Base-by-base conservation (phyloP, 176 grass and related monocot genomes). In the Oryza glaberrima region DNA sequence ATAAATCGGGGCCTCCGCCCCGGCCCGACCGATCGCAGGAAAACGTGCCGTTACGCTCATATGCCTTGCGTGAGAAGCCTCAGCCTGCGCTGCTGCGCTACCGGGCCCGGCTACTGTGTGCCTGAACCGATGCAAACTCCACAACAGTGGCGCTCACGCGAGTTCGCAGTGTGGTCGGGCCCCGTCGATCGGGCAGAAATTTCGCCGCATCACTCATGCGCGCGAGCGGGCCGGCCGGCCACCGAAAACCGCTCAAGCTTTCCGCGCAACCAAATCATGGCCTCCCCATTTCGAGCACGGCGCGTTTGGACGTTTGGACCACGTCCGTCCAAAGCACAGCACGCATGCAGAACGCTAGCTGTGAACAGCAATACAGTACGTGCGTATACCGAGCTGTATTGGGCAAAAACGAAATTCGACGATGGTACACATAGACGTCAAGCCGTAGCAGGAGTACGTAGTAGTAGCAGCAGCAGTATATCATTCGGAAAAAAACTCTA, bases 401-500 rank as follows among this genome's bases (percentile, higher is more conserved):
- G 34, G 16, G 11, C 80, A 72, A 6, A 43, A 14, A 58, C 17
- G 47, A 34, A 35, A 72, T 72, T 16, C 9, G 5, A 51, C 6
- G 70, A 43, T 28, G 54, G 56, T 32, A 72, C 67, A 35, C n/a
- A 26, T 5, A 56, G 36, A 63, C 7, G 3, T 63, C 8, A 63
- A 49, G 56, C 17, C 52, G 52, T 56, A 38, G 36, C 3, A 6
- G 2, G 2, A 63, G 7, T 2, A 44, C 43, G 43, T 44, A 60
- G 68, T 46, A 43, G 22, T 7, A 41, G 52, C 3, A 41, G 51
- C 4, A 40, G 66, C 52, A 16, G 40, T 2, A 74, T 52, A 75
- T 52, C 75, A 68, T 64, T 73, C 9, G 16, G 34, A 84, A 90
- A 46, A 76, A 88, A 90, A 82, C 72, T 81, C 72, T 76, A 70